These are phyloP conservation scores for Vanderwaltozyma verrucispora DNA, from an alignment of 805 yeast genomes.

Conservation along the genomic window DNA sequence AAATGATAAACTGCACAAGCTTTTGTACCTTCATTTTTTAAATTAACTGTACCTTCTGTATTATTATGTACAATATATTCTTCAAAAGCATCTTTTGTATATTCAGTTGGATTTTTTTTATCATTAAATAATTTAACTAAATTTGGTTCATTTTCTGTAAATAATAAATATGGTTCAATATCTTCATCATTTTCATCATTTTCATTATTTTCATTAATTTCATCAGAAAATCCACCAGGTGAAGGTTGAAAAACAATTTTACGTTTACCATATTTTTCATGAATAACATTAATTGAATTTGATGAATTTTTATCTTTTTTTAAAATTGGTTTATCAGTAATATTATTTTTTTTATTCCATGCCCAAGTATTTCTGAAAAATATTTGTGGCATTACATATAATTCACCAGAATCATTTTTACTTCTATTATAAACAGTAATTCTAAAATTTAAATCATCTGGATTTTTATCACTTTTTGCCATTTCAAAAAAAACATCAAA, in stretches of 20 bases:
- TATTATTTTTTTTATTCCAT: conserved; percentile 55
- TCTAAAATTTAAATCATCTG: conserved; percentile 71
- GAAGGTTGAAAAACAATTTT: conserved; percentile 71
- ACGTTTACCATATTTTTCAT: conserved; percentile 57
- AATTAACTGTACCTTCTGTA: conserved; percentile 53
- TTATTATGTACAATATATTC: conserved; percentile 57
- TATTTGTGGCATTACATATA: conserved; percentile 77
- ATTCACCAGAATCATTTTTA: conserved; percentile 64
- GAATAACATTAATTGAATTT: conserved; percentile 48
- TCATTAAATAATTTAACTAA: conserved; percentile 54
- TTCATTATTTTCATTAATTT: conserved; percentile 4
- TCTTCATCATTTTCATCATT: conserved; percentile 32
- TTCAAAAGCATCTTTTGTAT: conserved; percentile 86
- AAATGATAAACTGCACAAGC: conserved; percentile 77
- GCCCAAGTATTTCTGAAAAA: conserved; percentile 86
- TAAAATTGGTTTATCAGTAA: conserved; percentile 39
- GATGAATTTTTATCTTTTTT: conserved; percentile 29
- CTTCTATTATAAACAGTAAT: conserved; percentile 84
- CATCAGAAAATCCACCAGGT: conserved; percentile 59
- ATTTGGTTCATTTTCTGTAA: conserved; percentile 88
- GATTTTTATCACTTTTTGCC: conserved; percentile 76
- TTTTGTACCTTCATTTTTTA: conserved; percentile 65
- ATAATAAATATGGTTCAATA: conserved; percentile 64
- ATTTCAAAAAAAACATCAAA: conserved; percentile 84
- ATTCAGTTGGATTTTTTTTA: conserved; percentile 43